Conservation (phyloP, 768 basidiomycete species). For the Phlegmacium glaucopus region DNA sequence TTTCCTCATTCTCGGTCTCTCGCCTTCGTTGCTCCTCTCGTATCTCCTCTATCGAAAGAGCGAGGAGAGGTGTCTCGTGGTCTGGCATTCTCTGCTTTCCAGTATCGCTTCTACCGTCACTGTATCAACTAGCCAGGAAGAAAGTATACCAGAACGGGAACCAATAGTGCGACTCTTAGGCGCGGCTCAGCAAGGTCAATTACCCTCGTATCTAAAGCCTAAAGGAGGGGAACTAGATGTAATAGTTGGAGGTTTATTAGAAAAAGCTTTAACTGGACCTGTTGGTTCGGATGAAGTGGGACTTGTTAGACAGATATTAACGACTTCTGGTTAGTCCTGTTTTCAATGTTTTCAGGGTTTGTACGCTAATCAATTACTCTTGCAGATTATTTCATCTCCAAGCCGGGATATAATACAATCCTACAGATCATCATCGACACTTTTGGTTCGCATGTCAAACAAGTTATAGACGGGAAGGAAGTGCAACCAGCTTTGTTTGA, state of each 20-base stretch:
- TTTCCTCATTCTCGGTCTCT: slow-evolving; percentile 28
- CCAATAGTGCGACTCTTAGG: slow-evolving; percentile 38
- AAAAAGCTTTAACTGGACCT: slow-evolving; percentile 29
- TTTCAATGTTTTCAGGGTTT: neutral
- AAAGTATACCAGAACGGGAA: slow-evolving; percentile 9
- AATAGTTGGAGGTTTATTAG: slow-evolving; percentile 37
- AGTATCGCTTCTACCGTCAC: slow-evolving; percentile 33
- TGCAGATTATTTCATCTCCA: slow-evolving; percentile 34
- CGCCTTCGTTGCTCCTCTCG: slow-evolving; percentile 42
- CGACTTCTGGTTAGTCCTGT: slow-evolving; percentile 35
- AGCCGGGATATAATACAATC: slow-evolving; percentile 28
- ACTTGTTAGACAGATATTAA: slow-evolving; percentile 37
- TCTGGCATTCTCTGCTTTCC: slow-evolving; percentile 51
- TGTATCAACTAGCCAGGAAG: slow-evolving; percentile 8
- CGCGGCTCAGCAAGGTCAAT: slow-evolving; percentile 30
- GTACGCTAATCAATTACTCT: neutral
- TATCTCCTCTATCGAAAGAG: slow-evolving; percentile 48
- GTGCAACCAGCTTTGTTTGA: slow-evolving; percentile 19
- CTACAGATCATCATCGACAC: slow-evolving; percentile 30
- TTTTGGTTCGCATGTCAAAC: slow-evolving; percentile 33
- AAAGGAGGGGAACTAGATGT: slow-evolving; percentile 41
- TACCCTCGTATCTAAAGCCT: slow-evolving; percentile 48
- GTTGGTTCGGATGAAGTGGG: slow-evolving; percentile 22
- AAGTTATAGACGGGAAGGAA: slow-evolving; percentile 26
- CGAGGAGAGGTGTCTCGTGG: slow-evolving; percentile 22